Percentiles rank a stretch among this genome's conserved stretches.
Evolutionary conservation across 371 early-diverging fungal genomes (phyloP).

Genomic region (Chytridium lagenaria): DNA sequence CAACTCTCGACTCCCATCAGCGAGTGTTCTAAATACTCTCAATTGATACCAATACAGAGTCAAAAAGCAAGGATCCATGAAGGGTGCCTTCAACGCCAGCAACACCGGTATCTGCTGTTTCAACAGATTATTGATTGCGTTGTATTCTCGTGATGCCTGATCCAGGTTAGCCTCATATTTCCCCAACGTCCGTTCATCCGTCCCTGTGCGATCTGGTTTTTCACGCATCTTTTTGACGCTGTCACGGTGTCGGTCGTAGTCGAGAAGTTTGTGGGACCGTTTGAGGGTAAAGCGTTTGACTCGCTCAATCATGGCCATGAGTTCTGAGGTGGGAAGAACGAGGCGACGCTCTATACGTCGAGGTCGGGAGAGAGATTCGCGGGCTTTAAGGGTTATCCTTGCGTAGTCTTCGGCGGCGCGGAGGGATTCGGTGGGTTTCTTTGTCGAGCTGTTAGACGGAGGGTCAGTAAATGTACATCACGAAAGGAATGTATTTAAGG

Average conservation of each 20-base stretch:
- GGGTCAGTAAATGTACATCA: too few species aligned
- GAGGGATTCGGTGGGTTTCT: constrained; percentile 58
- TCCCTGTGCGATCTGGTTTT: constrained; percentile 68
- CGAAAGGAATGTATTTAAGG: too few species aligned
- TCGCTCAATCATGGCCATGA: constrained; percentile 66
- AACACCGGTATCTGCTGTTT: constrained; percentile 74
- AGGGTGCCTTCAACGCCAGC: constrained; percentile 58
- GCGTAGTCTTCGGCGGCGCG: constrained; percentile 71
- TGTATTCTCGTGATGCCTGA: constrained; percentile 77
- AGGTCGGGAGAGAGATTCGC: constrained; percentile 71
- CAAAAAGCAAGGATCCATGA: constrained; percentile 79
- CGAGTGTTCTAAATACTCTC: constrained; percentile 64
- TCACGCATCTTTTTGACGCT: constrained; percentile 68
- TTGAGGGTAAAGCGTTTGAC: constrained; percentile 79
- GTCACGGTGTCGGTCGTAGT: constrained; percentile 80
- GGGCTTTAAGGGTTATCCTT: constrained; percentile 64
- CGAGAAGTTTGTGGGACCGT: constrained; percentile 80
- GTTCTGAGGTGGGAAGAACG: constrained; percentile 70
- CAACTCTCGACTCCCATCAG: constrained; percentile 25
- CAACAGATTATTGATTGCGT: constrained; percentile 69
- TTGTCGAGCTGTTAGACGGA: neutral
- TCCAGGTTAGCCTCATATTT: constrained; percentile 69
- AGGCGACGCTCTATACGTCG: constrained; percentile 76
- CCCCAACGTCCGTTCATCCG: constrained; percentile 76
- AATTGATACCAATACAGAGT: constrained; percentile 72